These are phyloP conservation scores for Trichophaea hybrida DNA, from an alignment of 2,329 filamentous ascomycete genomes.

Conservation along the genomic window DNA sequence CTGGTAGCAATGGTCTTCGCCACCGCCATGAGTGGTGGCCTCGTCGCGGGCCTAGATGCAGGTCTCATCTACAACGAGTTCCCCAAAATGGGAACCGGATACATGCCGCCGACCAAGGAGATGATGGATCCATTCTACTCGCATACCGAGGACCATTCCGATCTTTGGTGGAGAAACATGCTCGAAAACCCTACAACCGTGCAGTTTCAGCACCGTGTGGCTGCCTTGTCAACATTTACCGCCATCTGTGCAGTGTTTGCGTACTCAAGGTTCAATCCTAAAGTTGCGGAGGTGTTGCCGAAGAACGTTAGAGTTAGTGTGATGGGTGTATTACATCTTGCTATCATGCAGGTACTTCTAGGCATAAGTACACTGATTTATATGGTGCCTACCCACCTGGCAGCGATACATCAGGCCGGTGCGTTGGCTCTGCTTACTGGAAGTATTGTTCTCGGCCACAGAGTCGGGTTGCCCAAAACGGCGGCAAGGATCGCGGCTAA, in stretches of 20 bases:
- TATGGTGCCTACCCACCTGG: constrained; percentile 76
- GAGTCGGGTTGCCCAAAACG: constrained; percentile 55
- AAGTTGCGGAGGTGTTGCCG: constrained; percentile 45
- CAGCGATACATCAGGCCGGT: constrained; percentile 85
- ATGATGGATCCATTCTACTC: constrained; percentile 26
- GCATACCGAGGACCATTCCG: constrained; percentile 49
- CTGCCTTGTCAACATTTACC: constrained; percentile 79
- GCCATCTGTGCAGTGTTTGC: constrained; percentile 63
- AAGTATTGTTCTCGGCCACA: constrained; percentile 61
- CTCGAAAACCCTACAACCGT: constrained; percentile 93
- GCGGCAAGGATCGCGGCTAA: constrained; percentile 43
- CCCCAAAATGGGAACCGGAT: constrained; percentile 80
- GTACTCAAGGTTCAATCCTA: constrained; percentile 57
- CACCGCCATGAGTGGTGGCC: constrained; percentile 68
- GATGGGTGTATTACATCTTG: constrained; percentile 68
- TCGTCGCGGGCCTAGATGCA: constrained; percentile 89
- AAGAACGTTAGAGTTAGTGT: constrained; percentile 52
- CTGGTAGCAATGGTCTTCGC: constrained; percentile 66
- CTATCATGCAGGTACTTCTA: constrained; percentile 64
- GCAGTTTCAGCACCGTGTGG: constrained; percentile 85
- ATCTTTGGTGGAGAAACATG: constrained; percentile 94
- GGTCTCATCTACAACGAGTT: constrained; percentile 99
- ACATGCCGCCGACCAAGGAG: constrained; percentile 52
- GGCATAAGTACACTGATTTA: constrained; percentile 88
- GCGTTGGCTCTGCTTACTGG: constrained; percentile 73